Percentiles rank a stretch among this genome's conserved stretches.
phyloP scores from a whole-genome alignment of 1,284 basidiomycete genomes.

The Inonotus hispidus region DNA sequence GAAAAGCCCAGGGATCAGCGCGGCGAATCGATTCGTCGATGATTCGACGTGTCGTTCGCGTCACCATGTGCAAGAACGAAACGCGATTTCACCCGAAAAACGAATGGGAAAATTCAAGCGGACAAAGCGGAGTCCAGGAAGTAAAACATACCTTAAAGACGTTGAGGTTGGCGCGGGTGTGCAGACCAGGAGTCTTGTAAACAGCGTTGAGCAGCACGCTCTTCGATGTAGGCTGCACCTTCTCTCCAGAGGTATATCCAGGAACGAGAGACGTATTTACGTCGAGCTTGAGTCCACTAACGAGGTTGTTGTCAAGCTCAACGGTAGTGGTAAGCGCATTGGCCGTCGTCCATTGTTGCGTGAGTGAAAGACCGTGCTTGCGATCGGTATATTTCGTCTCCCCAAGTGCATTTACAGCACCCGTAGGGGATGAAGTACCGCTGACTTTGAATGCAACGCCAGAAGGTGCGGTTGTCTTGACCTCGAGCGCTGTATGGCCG shows the following conservation, averaged over 20 bases:
- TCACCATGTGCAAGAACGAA: neutral
- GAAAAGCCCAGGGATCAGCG: conserved; percentile 8
- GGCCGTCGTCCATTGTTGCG: conserved; percentile 92
- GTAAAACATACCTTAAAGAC: conserved; percentile 78
- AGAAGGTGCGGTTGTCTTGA: conserved; percentile 94
- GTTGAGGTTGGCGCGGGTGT: conserved; percentile 90
- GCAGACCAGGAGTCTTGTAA: conserved; percentile 97
- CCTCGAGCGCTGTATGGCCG: conserved; percentile 74
- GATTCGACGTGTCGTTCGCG: neutral
- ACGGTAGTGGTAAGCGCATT: conserved; percentile 90
- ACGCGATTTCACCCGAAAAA: neutral
- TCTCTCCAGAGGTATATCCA: conserved; percentile 58
- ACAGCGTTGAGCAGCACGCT: conserved; percentile 76
- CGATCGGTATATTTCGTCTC: conserved; percentile 89
- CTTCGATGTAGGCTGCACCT: conserved; percentile 52
- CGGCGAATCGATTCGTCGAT: conserved; percentile 7
- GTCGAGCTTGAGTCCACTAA: conserved; percentile 97
- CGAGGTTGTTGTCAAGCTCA: conserved; percentile 97
- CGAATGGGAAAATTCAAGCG: neutral
- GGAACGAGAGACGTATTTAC: conserved; percentile 82
- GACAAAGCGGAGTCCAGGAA: neutral
- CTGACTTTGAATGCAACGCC: conserved; percentile 86
- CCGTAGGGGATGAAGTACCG: conserved; percentile 69
- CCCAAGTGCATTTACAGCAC: conserved; percentile 76
- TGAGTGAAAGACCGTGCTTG: conserved; percentile 87